Base-by-base conservation (phyloP, 768 basidiomycete species). In the Boletus vermiculosoides region DNA sequence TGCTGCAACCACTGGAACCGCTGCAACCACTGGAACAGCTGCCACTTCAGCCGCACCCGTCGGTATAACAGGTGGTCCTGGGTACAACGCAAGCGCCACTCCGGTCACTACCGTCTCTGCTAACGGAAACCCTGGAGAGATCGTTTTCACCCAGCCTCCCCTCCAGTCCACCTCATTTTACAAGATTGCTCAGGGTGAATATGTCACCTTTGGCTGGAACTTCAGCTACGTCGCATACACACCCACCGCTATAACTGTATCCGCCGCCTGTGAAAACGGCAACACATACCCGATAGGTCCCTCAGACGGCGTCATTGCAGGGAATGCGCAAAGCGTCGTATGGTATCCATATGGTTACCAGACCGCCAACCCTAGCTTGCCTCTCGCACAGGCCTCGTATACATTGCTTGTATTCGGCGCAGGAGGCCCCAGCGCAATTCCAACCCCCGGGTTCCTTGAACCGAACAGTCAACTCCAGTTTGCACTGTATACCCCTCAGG, bases 201-300 rank as follows among this genome's bases (percentile, higher is more conserved):
- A 69, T 56, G 78, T 88, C 63, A 88, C 85, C 30, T 85, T 88
- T 69, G 88, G 81, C n/a, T 89, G 87, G 88, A 88, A 86, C 67
- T 79, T 85, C 62, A 84, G 82, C n/a, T 73, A 77, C 60, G 70
- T 88, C 15, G 76, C 78, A 56, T 71, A 76, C 55, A 75, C 74
- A 0, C 88, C 88, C 3, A 72, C 74, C 12, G 65, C 74, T 53
- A 73, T 89, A 54, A 89, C 87, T 15, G 74, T 89, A 47, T 78
- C 81, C 47, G 87, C 88, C 45, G 78, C 82, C 50, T 86, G 85
- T 64, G 78, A 80, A 15, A 88, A 88, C 64, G 84, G 85, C 5
- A 81, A 83, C 70, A 87, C 86, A 20, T 89, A 86, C 65, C 80
- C 84, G 1, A 77, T 89, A 9, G 86, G 85, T 0, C 81, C 84